Evolutionary conservation across 129 eudicot species (phyloP).

Genomic region (Tanacetum coccineum): DNA sequence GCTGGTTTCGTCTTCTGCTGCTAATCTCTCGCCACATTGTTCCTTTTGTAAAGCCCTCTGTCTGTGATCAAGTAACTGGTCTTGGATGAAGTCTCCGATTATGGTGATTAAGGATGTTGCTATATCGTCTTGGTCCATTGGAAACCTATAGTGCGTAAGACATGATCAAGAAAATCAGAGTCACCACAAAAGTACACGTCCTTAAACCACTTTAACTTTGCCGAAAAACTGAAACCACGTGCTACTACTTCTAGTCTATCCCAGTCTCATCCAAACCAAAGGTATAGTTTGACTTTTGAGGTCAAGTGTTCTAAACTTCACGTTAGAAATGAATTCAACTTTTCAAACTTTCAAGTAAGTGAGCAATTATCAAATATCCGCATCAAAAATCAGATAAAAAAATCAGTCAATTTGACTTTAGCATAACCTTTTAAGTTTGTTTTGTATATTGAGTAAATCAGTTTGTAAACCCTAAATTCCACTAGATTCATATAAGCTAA

Average conservation of each 20-base stretch:
- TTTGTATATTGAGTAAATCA: no score
- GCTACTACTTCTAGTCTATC: no score
- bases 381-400: no score
- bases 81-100: constrained; percentile 61
- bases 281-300: not conserved
- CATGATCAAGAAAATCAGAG: constrained; percentile 17
- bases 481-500: not conserved
- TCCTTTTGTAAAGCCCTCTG: constrained; percentile 61
- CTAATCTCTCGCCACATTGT: constrained; percentile 78
- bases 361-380: no score
- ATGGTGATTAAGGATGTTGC: constrained; percentile 50
- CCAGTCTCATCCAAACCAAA: not conserved
- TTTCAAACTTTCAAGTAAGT: not conserved
- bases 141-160: constrained; percentile 43
- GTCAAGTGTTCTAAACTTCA: not conserved
- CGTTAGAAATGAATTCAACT: not conserved
- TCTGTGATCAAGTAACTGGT: constrained; percentile 51
- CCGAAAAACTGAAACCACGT: no score
- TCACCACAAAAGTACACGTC: no score
- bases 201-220: no score
- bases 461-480: not conserved
- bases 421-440: not conserved
- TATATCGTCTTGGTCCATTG: constrained; percentile 57
- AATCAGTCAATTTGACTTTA: not conserved
- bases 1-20: constrained; percentile 55